A percentile compares a stretch with the other conserved stretches of the same genome.
These are phyloP conservation scores for Boletellus ananas DNA, from an alignment of 768 basidiomycete genomes.

Conservation along the genomic window DNA sequence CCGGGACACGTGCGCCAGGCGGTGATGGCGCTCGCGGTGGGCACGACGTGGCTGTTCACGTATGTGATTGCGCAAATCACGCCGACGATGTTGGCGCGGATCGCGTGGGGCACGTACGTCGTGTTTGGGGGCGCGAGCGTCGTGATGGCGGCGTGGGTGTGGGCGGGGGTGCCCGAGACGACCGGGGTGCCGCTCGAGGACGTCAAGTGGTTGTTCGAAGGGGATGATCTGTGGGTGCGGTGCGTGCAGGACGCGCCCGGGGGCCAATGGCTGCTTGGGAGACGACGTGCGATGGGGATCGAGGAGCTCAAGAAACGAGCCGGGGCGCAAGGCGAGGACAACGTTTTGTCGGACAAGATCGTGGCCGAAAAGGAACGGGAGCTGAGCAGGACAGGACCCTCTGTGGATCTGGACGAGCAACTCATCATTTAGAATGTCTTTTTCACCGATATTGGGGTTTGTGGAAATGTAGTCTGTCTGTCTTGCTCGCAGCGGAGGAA, in stretches of 20 bases:
- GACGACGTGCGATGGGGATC: slow-evolving; percentile 21
- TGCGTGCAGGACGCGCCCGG: slow-evolving; percentile 33
- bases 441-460: too few relatives aligned
- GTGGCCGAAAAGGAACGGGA: neutral
- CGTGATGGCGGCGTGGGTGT: slow-evolving; percentile 32
- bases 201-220: slow-evolving; percentile 34
- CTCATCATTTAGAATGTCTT: neutral
- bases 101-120: slow-evolving; percentile 31
- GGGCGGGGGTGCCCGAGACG: slow-evolving; percentile 40
- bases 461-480: too few relatives aligned
- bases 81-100: slow-evolving; percentile 32
- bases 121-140: slow-evolving; percentile 31
- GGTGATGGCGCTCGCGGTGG: slow-evolving; percentile 31
- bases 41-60: slow-evolving; percentile 34
- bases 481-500: too few relatives aligned
- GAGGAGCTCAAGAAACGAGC: slow-evolving; percentile 22
- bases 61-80: slow-evolving; percentile 38
- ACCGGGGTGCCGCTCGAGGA: slow-evolving; percentile 39
- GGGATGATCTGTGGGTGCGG: slow-evolving; percentile 21
- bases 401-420: neutral
- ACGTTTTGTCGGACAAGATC: neutral
- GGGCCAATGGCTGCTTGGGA: slow-evolving; percentile 25
- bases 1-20: slow-evolving; percentile 36
- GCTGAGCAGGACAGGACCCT: too few relatives aligned
- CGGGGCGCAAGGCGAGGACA: neutral